Evolutionary conservation across 2,329 filamentous ascomycete species (phyloP).

Genomic region (Cladobotryum protrusum): DNA sequence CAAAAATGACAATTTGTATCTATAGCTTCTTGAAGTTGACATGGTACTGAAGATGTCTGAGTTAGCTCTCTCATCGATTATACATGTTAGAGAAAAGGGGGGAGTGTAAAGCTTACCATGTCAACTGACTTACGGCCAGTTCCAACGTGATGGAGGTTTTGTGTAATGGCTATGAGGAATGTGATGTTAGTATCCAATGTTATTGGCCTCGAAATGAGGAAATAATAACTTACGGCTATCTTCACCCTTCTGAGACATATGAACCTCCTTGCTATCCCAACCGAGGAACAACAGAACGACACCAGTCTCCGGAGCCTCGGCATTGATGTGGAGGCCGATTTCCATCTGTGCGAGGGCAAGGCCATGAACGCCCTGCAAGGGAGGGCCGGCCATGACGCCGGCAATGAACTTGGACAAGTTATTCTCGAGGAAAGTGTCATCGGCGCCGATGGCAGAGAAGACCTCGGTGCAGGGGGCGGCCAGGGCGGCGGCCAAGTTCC

Average conservation of each 20-base stretch:
- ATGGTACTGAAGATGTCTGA: conserved; percentile 20
- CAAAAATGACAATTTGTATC: background rate
- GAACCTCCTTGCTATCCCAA: conserved; percentile 35
- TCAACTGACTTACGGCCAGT: conserved; percentile 24
- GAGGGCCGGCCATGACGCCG: conserved; percentile 14
- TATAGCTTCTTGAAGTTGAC: conserved; percentile 16
- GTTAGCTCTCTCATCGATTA: background rate
- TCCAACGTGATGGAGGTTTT: conserved; percentile 28
- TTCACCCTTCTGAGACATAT: conserved; percentile 27
- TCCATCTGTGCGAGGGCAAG: conserved; percentile 29
- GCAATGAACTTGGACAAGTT: conserved; percentile 24
- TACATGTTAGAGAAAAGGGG: background rate
- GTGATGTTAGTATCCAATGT: background rate
- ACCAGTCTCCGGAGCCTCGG: conserved; percentile 22
- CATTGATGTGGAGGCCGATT: conserved; percentile 22
- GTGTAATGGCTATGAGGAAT: conserved; percentile 25
- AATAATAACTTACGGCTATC: conserved; percentile 22
- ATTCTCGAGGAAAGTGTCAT: conserved; percentile 25
- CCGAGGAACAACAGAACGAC: conserved; percentile 30
- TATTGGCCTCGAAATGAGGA: background rate
- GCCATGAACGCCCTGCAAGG: conserved; percentile 25
- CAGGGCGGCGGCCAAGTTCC: conserved; percentile 22
- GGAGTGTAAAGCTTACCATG: conserved; percentile 22
- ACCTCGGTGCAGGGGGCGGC: conserved; percentile 34
- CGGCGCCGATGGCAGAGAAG: conserved; percentile 28